A percentile compares a stretch with the other conserved stretches of the same genome.
These are phyloP conservation scores for Pinus albicaulis DNA, from an alignment of 75 land plant species.

Conservation along the genomic window DNA sequence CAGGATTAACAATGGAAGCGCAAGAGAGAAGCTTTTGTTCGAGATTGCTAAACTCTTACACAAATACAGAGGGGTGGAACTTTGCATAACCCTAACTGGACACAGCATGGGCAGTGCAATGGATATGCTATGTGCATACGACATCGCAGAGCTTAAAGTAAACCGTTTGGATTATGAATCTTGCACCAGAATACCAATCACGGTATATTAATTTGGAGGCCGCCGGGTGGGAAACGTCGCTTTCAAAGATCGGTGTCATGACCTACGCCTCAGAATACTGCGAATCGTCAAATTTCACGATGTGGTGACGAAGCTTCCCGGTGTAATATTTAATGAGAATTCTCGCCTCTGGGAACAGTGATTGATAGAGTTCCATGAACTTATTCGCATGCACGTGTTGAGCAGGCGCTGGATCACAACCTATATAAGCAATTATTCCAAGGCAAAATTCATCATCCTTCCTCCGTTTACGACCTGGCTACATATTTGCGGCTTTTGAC, in stretches of 20 bases:
- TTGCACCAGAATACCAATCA: constrained; percentile 29
- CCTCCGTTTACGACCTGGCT: no score
- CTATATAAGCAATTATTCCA: no score
- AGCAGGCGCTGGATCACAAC: no score
- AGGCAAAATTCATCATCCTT: no score
- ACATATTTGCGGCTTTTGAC: no score
- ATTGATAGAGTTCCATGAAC: no score
- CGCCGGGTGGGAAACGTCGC: constrained; percentile 62
- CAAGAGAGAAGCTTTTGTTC: constrained; percentile 37
- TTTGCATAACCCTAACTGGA: constrained; percentile 40
- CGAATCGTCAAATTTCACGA: constrained; percentile 61
- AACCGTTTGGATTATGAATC: not conserved
- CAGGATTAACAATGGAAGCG: constrained; percentile 42
- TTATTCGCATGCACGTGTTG: no score
- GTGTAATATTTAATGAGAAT: constrained; percentile 45
- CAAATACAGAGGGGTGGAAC: constrained; percentile 35
- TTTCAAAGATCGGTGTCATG: constrained; percentile 58
- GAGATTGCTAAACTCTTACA: constrained; percentile 33
- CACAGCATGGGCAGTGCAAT: constrained; percentile 70
- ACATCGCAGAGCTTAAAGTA: constrained; percentile 50
- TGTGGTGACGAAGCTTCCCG: constrained; percentile 56
- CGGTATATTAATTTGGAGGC: constrained; percentile 61
- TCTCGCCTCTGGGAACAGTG: no score
- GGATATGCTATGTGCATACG: constrained; percentile 44
- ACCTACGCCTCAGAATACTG: constrained; percentile 58